A percentile compares a stretch with the other conserved stretches of the same genome.
Conservation (phyloP, 495 filamentous ascomycete genomes). For the Aspergillus ostianus region DNA sequence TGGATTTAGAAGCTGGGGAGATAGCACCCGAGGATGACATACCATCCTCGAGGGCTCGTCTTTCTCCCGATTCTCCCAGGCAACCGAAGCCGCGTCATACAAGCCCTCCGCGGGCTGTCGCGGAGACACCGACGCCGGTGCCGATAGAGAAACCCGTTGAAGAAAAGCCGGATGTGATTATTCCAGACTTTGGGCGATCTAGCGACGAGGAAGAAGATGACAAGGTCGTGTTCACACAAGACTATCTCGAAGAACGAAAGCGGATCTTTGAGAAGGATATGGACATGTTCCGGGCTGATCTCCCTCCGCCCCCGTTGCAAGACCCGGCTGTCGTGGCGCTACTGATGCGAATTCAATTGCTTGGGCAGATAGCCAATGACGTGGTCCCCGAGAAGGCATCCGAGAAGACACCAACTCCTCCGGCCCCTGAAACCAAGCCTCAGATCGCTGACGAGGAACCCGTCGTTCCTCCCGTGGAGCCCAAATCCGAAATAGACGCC, state of each 20-base stretch:
- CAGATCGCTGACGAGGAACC: conserved; percentile 5
- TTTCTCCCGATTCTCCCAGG: not conserved
- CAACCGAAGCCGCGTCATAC: not conserved
- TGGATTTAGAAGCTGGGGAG: conserved; percentile 17
- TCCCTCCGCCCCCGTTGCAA: conserved; percentile 44
- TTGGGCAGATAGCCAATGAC: conserved; percentile 40
- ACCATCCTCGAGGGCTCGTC: not conserved
- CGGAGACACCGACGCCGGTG: not conserved
- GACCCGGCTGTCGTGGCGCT: conserved; percentile 45
- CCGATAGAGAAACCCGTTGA: conserved; percentile 1
- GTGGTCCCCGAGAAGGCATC: conserved; percentile 21
- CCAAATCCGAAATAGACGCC: conserved; percentile 25
- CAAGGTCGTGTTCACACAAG: conserved; percentile 46
- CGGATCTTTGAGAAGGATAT: conserved; percentile 48
- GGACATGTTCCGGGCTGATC: conserved; percentile 40
- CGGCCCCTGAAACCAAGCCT: conserved; percentile 25
- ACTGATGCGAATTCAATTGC: conserved; percentile 45
- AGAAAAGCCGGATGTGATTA: conserved; percentile 15
- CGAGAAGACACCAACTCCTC: conserved; percentile 21
- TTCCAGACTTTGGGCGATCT: conserved; percentile 34
- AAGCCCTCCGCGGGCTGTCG: not conserved
- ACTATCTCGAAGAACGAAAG: conserved; percentile 50
- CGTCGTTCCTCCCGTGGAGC: conserved; percentile 2
- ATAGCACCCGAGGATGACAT: conserved; percentile 10
- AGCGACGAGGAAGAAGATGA: conserved; percentile 50